These are phyloP conservation scores for Torulaspora globosa DNA, from an alignment of 1,139 yeast genomes.

Conservation along the genomic window DNA sequence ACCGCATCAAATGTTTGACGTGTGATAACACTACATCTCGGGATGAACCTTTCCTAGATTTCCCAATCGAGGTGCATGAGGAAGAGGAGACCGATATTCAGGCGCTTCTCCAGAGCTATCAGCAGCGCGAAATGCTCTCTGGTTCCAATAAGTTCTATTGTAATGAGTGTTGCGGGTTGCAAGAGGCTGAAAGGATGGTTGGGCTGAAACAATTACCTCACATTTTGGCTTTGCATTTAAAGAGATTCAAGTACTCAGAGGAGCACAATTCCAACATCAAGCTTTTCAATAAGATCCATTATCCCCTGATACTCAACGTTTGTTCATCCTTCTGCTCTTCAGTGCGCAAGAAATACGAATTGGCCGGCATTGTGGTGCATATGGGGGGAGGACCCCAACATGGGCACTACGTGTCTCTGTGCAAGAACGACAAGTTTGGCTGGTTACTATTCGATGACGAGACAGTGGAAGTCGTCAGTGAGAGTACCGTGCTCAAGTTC, in stretches of 20 bases:
- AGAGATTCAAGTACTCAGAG: conserved; percentile 89
- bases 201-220: conserved; percentile 75
- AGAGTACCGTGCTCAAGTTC: conserved; percentile 75
- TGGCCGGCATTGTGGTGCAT: conserved; percentile 84
- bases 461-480: conserved; percentile 84
- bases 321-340: conserved; percentile 62
- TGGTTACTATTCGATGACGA: conserved; percentile 96
- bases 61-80: conserved; percentile 65
- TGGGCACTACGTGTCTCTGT: conserved; percentile 88
- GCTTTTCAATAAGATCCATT: conserved; percentile 77
- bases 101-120: conserved; percentile 70
- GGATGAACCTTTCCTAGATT: conserved; percentile 81
- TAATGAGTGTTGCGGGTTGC: conserved; percentile 83
- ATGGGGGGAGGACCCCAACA: conserved; percentile 98
- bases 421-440: conserved; percentile 72
- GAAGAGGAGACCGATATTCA: conserved; percentile 74
- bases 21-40: conserved; percentile 85
- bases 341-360: conserved; percentile 58
- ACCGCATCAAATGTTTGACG: conserved; percentile 83
- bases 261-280: conserved; percentile 77
- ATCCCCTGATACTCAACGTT: conserved; percentile 69
- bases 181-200: conserved; percentile 93
- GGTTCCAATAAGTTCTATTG: conserved; percentile 91
- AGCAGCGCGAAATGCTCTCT: conserved; percentile 78
- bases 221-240: conserved; percentile 75